A percentile compares a stretch with the other conserved stretches of the same genome.
These are phyloP conservation scores for Arthrobotrys entomopaga DNA, from an alignment of 2,329 filamentous ascomycete species.

Conservation along the genomic window DNA sequence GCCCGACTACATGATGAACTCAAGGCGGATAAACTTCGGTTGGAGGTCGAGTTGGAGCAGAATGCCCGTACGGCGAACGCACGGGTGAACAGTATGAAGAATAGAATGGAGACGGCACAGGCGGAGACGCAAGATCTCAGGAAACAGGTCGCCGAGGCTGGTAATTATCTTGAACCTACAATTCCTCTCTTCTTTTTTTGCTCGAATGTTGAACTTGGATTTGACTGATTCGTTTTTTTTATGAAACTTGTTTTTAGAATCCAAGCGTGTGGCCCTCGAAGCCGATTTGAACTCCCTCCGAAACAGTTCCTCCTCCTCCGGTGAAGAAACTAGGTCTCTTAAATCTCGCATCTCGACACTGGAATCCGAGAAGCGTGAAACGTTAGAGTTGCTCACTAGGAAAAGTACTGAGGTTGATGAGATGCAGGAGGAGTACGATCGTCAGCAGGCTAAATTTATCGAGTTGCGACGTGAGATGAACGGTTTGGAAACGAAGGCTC, in stretches of 20 bases:
- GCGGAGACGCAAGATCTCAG: constrained; percentile 84
- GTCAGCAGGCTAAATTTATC: constrained; percentile 87
- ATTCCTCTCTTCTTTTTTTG: neutral
- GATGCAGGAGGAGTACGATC: constrained; percentile 83
- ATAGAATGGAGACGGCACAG: constrained; percentile 81
- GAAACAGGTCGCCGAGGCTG: constrained; percentile 82
- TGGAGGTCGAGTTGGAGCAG: constrained; percentile 93
- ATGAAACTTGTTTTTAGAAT: constrained; percentile 69
- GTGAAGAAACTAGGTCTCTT: constrained; percentile 78
- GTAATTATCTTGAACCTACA: constrained; percentile 65
- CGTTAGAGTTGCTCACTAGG: constrained; percentile 85
- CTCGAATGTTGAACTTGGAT: too few relatives aligned
- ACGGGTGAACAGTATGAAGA: constrained; percentile 82
- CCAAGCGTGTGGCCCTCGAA: constrained; percentile 77
- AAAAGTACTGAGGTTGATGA: constrained; percentile 88
- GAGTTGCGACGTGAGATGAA: constrained; percentile 85
- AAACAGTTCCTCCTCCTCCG: constrained; percentile 77
- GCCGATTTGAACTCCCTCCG: constrained; percentile 83
- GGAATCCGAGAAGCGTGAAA: constrained; percentile 91
- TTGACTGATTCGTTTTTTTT: constrained; percentile 23
- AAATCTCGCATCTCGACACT: constrained; percentile 85
- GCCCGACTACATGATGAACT: constrained; percentile 83
- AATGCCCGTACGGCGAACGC: constrained; percentile 84
- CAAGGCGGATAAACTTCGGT: constrained; percentile 85
- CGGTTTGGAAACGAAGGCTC: constrained; percentile 81